Base-by-base conservation (phyloP, 805 yeast species). In the Candida ovalis region DNA sequence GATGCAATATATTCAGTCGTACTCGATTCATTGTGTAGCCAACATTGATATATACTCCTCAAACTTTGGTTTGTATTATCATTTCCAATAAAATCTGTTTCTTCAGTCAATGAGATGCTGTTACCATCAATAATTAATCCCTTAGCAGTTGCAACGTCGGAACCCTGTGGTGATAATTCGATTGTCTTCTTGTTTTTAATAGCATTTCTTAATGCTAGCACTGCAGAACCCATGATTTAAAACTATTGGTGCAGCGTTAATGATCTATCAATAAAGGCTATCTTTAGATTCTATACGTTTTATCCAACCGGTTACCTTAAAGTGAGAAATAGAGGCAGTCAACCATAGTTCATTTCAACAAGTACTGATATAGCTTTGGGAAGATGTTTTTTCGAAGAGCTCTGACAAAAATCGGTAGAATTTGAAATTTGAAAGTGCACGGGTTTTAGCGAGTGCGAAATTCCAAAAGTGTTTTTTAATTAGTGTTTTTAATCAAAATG, bases 1-100 rank as follows among this genome's bases (percentile, higher is more conserved):
- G 79, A 82, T 10, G 82, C 76, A 50, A 89, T 77, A 63, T 92
- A 91, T 46, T 88, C 96, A 12, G 96, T 84, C 40, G 90, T 84
- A 36, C 84, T 77, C 24, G 86, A 74, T 46, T 86, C 88, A 50
- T 78, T 81, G 53, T 82, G 81, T 24, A 82, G 54, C 94, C 96
- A 92, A 54, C 94, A 86, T 58, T 87, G 88, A 35, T 80, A 73
- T 2, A 86, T 80, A 0, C 87, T 80, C 52, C 79, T 72, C 48
- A 89, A 69, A 15, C 75, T 70, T 40, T 81, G 76, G 33, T 55
- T 49, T 24, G 48, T 52, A 17, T 52, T 46, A 38, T 57, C 78
- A 45, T 81, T 82, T 40, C 77, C 74, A 43, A 72, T 69, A 59
- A 84, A 84, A 44, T 76, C 74, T 10, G 91, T 83, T n/a, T 53